Evolutionary conservation across 352 stramenopile genomes (phyloP).

Genomic region (Pythium sp.): DNA sequence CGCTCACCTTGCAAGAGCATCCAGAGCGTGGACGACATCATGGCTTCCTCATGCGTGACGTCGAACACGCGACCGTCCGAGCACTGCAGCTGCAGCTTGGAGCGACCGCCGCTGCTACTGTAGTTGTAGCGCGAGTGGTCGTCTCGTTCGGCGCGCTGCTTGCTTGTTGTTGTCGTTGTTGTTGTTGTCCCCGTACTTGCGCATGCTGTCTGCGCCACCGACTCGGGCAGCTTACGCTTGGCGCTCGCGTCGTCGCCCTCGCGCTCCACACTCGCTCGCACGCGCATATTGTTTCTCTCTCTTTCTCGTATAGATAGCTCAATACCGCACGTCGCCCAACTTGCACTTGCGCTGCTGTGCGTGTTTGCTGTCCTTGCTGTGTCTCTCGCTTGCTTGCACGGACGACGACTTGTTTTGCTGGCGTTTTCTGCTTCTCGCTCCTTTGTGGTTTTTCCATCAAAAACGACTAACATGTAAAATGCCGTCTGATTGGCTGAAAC

Average conservation of each 20-base stretch:
- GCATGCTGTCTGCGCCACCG: not conserved
- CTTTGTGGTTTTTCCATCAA: not conserved
- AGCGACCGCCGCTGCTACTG: slow-evolving; percentile 22
- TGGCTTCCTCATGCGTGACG: slow-evolving; percentile 79
- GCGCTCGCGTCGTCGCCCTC: slow-evolving; percentile 12
- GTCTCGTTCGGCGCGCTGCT: not conserved
- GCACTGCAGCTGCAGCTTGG: slow-evolving; percentile 76
- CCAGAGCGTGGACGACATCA: slow-evolving; percentile 86
- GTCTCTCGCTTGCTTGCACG: not conserved
- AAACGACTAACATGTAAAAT: not conserved
- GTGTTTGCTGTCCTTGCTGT: not conserved
- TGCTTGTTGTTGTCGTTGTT: slow-evolving; percentile 1
- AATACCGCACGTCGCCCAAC: not conserved
- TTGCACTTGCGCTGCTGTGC: slow-evolving; percentile 1
- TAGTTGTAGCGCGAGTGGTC: slow-evolving; percentile 17
- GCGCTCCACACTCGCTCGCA: slow-evolving; percentile 6
- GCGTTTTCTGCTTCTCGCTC: slow-evolving; percentile 3
- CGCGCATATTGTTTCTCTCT: slow-evolving; percentile 10
- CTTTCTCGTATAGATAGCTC: not conserved
- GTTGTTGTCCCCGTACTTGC: not conserved
- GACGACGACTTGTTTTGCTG: slow-evolving; percentile 7
- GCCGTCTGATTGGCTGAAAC: not conserved
- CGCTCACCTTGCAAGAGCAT: slow-evolving; percentile 63
- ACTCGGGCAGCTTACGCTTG: slow-evolving; percentile 15
- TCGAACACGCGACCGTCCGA: slow-evolving; percentile 64